A percentile compares a stretch with the other conserved stretches of the same genome.
phyloP scores from a whole-genome alignment of 1,139 yeast species.

The Magnusiomyces starmeri region DNA sequence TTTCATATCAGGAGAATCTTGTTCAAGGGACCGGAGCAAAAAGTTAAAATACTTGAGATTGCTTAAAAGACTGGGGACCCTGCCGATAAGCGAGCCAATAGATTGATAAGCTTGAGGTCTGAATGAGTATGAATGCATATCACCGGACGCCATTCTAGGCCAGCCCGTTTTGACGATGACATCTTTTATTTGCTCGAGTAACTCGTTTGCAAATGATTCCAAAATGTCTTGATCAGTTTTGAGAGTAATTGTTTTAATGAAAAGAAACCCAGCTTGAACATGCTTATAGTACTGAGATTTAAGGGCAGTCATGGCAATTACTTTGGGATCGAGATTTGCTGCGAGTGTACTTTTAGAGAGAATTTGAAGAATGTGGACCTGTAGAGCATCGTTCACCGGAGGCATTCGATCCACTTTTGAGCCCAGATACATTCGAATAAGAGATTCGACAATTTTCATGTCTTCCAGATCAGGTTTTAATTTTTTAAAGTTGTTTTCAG shows the following conservation, averaged over 20 bases:
- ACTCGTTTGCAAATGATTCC: constrained; percentile 19
- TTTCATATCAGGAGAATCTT: constrained; percentile 56
- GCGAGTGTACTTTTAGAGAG: constrained; percentile 49
- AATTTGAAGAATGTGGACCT: constrained; percentile 50
- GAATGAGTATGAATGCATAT: constrained; percentile 32
- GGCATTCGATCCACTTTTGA: constrained; percentile 35
- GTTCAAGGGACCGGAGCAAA: constrained; percentile 62
- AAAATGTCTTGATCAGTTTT: constrained; percentile 21
- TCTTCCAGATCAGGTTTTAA: constrained; percentile 49
- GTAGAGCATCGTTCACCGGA: constrained; percentile 50
- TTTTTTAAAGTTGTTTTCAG: constrained; percentile 47
- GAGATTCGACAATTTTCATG: constrained; percentile 36
- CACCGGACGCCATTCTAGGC: constrained; percentile 28
- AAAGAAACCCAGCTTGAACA: constrained; percentile 49
- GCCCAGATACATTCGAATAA: constrained; percentile 41
- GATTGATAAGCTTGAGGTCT: constrained; percentile 72
- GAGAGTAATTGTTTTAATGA: constrained; percentile 48
- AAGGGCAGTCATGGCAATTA: constrained; percentile 50
- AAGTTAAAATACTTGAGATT: constrained; percentile 42
- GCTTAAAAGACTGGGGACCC: constrained; percentile 41
- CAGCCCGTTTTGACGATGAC: constrained; percentile 33
- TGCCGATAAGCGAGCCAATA: constrained; percentile 55
- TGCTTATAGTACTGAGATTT: constrained; percentile 43
- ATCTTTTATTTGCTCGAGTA: constrained; percentile 20
- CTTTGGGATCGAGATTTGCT: constrained; percentile 30